A percentile compares a stretch with the other conserved stretches of the same genome.
Conservation (phyloP, 116 monocot genomes). For the Papilionanthe hybrid region DNA sequence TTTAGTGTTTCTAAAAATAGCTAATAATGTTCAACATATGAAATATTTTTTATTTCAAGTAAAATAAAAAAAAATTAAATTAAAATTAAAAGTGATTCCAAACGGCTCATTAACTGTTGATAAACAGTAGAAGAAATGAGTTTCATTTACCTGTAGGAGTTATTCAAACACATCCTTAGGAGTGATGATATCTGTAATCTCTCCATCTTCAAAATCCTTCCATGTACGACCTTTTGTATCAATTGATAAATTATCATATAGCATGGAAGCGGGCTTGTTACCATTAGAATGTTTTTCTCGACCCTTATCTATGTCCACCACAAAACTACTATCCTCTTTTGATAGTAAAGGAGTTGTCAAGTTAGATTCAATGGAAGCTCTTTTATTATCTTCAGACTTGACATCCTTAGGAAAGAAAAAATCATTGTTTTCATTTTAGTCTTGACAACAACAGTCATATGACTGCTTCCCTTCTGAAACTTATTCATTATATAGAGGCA, state of each 20-base stretch:
- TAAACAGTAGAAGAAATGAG: too few species aligned
- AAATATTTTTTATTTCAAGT: too few species aligned
- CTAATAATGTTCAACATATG: too few species aligned
- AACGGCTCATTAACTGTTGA: too few species aligned
- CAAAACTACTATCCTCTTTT: too few species aligned
- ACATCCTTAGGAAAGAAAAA: slow-evolving; percentile 17
- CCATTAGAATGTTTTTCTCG: slow-evolving; percentile 36
- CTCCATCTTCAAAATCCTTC: slow-evolving; percentile 89
- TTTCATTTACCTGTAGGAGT: too few species aligned
- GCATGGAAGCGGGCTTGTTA: slow-evolving; percentile 20
- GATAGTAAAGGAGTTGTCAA: slow-evolving; percentile 45
- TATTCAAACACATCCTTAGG: slow-evolving; percentile 99
- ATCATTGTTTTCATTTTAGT: slow-evolving; percentile 46
- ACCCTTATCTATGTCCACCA: too few species aligned
- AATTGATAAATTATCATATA: slow-evolving; percentile 29
- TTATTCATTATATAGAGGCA: slow-evolving; percentile 99
- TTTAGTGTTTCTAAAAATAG: too few species aligned
- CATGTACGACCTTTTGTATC: slow-evolving; percentile 24
- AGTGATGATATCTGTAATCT: slow-evolving; percentile 96
- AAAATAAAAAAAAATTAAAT: too few species aligned
- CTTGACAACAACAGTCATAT: slow-evolving; percentile 94
- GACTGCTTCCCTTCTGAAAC: too few species aligned
- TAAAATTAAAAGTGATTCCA: too few species aligned
- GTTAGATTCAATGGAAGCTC: slow-evolving; percentile 22
- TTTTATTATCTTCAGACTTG: slow-evolving; percentile 29